phyloP scores from a whole-genome alignment of 345 rosid genomes.

The Arabidopsis thaliana region TAIR10.1 NC_003075.7:7751001-7751500 shows the following conservation, averaged over 20 bases:
- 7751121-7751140: constrained; percentile 49
- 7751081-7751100: constrained; percentile 30
- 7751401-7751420: constrained; percentile 21
- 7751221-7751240: constrained; percentile 39
- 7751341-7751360: constrained; percentile 41
- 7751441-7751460: constrained; percentile 5
- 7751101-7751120: constrained; percentile 32
- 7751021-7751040: constrained; percentile 51
- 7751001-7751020: constrained; percentile 52
- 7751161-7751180: constrained; percentile 58
- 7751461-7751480: constrained; percentile 6
- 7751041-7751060: constrained; percentile 55
- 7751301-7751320: constrained; percentile 28
- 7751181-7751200: constrained; percentile 47
- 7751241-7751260: constrained; percentile 44
- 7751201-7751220: constrained; percentile 42
- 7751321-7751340: constrained; percentile 36
- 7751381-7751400: constrained; percentile 10
- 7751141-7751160: constrained; percentile 49
- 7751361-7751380: constrained; percentile 34
- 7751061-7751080: constrained; percentile 37
- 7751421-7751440: constrained; percentile 18
- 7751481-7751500: constrained; percentile 24
- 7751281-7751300: constrained; percentile 50
- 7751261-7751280: constrained; percentile 60